Evolutionary conservation across 1,139 yeast genomes (phyloP).

Genomic region (Wickerhamomyces sp.): DNA sequence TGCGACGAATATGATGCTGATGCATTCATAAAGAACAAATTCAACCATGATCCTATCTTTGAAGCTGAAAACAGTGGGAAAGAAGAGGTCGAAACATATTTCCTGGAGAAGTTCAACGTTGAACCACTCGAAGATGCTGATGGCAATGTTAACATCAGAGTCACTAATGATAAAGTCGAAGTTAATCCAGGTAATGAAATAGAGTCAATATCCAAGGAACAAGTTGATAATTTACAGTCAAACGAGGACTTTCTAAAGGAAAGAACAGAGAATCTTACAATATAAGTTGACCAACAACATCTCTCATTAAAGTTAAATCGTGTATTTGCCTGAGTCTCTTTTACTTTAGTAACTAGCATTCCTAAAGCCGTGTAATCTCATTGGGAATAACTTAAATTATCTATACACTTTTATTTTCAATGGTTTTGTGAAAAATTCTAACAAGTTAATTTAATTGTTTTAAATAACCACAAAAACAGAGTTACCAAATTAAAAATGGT

Average conservation of each 20-base stretch:
- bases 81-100: slow-evolving; percentile 65
- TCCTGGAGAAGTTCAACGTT: slow-evolving; percentile 65
- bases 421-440: no score
- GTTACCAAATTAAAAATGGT: no score
- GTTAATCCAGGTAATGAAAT: slow-evolving; percentile 36
- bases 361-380: no score
- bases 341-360: no score
- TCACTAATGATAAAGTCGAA: slow-evolving; percentile 26
- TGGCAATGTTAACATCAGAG: slow-evolving; percentile 27
- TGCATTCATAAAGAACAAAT: slow-evolving; percentile 68
- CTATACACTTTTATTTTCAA: no score
- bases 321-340: no score
- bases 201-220: slow-evolving; percentile 35
- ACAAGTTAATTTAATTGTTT: no score
- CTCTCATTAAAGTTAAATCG: no score
- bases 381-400: no score
- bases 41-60: slow-evolving; percentile 78
- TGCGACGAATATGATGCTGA: slow-evolving; percentile 77
- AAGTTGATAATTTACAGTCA: slow-evolving; percentile 25
- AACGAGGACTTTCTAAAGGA: slow-evolving; percentile 23
- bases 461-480: no score
- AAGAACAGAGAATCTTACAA: slow-evolving; percentile 18
- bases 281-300: no score
- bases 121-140: slow-evolving; percentile 52
- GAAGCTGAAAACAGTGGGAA: slow-evolving; percentile 80